These are phyloP conservation scores for Sugiyamaella japonica DNA, from an alignment of 1,139 yeast genomes.

Conservation along the genomic window DNA sequence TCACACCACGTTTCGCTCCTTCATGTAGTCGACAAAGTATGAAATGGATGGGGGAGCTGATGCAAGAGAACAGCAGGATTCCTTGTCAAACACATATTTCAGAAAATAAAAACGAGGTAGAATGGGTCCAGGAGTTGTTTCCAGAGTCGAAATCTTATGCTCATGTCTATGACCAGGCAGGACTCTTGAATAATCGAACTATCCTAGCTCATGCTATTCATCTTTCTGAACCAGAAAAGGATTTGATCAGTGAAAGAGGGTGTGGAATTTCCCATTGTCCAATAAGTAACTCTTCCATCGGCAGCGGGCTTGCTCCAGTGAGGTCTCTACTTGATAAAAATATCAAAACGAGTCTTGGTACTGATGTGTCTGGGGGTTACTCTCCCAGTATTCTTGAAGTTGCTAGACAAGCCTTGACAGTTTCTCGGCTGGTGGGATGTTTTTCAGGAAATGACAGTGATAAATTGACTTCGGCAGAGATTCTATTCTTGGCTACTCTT, in stretches of 20 bases:
- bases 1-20: slow-evolving; percentile 96
- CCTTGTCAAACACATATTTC: slow-evolving; percentile 90
- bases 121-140: slow-evolving; percentile 70
- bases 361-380: slow-evolving; percentile 92
- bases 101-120: slow-evolving; percentile 74
- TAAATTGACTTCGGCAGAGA: slow-evolving; percentile 68
- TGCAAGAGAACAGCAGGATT: slow-evolving; percentile 47
- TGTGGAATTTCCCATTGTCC: slow-evolving; percentile 94
- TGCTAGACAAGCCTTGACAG: slow-evolving; percentile 77
- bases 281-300: slow-evolving; percentile 80
- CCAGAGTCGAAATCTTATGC: slow-evolving; percentile 73
- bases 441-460: slow-evolving; percentile 46
- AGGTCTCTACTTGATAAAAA: slow-evolving; percentile 64
- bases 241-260: slow-evolving; percentile 51
- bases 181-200: slow-evolving; percentile 62
- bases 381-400: slow-evolving; percentile 74
- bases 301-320: slow-evolving; percentile 90
- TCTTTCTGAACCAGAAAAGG: slow-evolving; percentile 62
- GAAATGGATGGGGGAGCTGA: slow-evolving; percentile 60
- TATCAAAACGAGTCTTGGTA: slow-evolving; percentile 81
- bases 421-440: slow-evolving; percentile 83
- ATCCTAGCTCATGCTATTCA: slow-evolving; percentile 90
- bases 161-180: slow-evolving; percentile 68
- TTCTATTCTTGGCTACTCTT: slow-evolving; percentile 74
- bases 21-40: slow-evolving; percentile 69